Conservation (phyloP, 1,139 yeast genomes). For the Nakaseomyces sp. region DNA sequence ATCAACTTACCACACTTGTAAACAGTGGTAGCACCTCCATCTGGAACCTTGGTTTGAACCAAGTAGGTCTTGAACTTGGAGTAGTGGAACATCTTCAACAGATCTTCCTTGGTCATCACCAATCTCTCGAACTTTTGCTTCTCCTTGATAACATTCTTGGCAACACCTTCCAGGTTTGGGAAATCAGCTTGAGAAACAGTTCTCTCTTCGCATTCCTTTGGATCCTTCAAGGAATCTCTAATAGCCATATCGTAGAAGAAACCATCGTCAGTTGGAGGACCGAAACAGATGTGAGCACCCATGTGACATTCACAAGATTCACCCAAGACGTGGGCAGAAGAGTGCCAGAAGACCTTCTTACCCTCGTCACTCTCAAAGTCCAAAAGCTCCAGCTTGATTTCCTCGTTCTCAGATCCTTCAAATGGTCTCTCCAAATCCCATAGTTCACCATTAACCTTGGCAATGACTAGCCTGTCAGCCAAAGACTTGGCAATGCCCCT, state of each 20-base stretch:
- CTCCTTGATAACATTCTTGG: conserved; percentile 87
- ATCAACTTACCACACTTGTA: conserved; percentile 97
- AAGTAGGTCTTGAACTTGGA: conserved; percentile 91
- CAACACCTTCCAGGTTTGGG: conserved; percentile 73
- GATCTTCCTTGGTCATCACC: conserved; percentile 83
- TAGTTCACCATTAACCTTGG: conserved; percentile 80
- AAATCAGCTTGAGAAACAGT: conserved; percentile 80
- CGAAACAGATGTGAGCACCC: conserved; percentile 86
- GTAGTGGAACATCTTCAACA: conserved; percentile 87
- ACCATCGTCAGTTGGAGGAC: conserved; percentile 98
- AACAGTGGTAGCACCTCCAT: conserved; percentile 91
- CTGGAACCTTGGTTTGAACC: conserved; percentile 84
- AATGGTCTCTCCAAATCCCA: conserved; percentile 97
- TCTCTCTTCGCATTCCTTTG: conserved; percentile 50
- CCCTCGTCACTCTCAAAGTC: conserved; percentile 86
- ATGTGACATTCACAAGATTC: conserved; percentile 95
- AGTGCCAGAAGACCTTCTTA: conserved; percentile 95
- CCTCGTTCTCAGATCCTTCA: conserved; percentile 43
- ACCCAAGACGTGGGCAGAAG: conserved; percentile 96
- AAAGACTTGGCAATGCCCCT: conserved; percentile 79
- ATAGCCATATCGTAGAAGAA: conserved; percentile 96
- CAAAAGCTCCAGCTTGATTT: conserved; percentile 53
- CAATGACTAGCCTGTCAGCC: conserved; percentile 77
- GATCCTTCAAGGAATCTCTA: conserved; percentile 37
- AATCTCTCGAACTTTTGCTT: conserved; percentile 94